Conservation (phyloP, 208 protist species). For the Trypanosoma vivax region DNA sequence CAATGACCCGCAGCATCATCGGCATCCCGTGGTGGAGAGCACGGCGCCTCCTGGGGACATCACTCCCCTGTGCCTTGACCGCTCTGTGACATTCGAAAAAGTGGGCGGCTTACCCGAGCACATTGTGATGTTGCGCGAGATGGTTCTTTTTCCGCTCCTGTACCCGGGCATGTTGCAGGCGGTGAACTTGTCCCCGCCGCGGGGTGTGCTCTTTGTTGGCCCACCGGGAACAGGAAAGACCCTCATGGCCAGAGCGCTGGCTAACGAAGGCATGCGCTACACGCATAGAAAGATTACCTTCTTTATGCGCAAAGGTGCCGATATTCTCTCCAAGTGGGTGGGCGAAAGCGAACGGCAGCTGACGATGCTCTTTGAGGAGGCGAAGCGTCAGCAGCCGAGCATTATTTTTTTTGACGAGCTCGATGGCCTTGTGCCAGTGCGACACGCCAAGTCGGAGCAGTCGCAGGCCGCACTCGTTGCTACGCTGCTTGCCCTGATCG, state of each 20-base stretch:
- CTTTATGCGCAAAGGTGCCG: slow-evolving; percentile 94
- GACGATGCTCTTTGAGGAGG: slow-evolving; percentile 95
- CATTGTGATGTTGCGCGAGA: slow-evolving; percentile 70
- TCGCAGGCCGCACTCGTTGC: slow-evolving; percentile 80
- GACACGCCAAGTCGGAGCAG: slow-evolving; percentile 76
- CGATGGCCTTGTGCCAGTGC: slow-evolving; percentile 92
- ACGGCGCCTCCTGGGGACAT: slow-evolving; percentile 53
- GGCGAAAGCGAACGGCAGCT: slow-evolving; percentile 98
- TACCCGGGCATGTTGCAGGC: slow-evolving; percentile 58
- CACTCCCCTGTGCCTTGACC: slow-evolving; percentile 52
- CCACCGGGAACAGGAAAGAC: slow-evolving; percentile 99
- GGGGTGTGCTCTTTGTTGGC: slow-evolving; percentile 98
- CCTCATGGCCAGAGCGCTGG: slow-evolving; percentile 98
- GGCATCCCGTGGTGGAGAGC: not conserved
- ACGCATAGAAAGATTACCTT: slow-evolving; percentile 91
- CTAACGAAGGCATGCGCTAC: slow-evolving; percentile 95
- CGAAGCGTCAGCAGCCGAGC: slow-evolving; percentile 87
- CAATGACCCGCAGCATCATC: not conserved
- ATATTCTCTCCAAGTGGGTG: slow-evolving; percentile 98
- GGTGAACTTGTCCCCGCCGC: slow-evolving; percentile 78
- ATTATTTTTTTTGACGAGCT: slow-evolving; percentile 99
- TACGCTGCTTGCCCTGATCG: slow-evolving; percentile 93
- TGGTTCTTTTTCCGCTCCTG: slow-evolving; percentile 77
- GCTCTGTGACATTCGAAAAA: slow-evolving; percentile 57
- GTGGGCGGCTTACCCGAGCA: slow-evolving; percentile 74